Evolutionary conservation across 2,329 filamentous ascomycete genomes (phyloP).

Genomic region (Botrytis byssoidea): DNA sequence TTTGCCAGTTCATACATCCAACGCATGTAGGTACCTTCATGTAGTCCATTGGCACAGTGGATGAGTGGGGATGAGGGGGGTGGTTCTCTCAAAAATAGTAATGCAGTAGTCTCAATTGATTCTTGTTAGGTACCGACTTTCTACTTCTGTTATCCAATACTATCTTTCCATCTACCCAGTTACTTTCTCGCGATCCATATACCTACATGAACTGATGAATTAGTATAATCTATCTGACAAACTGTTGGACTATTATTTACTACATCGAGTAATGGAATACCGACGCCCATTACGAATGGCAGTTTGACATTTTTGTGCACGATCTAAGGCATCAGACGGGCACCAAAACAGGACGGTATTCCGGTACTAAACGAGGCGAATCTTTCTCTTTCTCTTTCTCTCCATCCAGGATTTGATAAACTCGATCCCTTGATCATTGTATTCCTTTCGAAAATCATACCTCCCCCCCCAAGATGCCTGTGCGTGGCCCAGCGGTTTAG

Average conservation of each 20-base stretch:
- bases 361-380: background rate
- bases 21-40: background rate
- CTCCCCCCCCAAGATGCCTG: background rate
- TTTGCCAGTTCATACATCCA: background rate
- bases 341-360: background rate
- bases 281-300: background rate
- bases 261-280: background rate
- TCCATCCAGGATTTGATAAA: background rate
- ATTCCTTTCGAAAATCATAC: slow-evolving; percentile 4
- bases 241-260: background rate
- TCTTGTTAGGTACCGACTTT: background rate
- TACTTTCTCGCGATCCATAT: background rate
- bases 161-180: background rate
- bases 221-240: background rate
- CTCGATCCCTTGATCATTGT: slow-evolving; percentile 15
- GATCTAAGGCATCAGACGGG: background rate
- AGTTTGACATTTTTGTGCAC: background rate
- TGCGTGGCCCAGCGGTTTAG: slow-evolving; percentile 16
- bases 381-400: background rate
- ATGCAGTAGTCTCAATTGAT: background rate
- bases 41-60: slow-evolving; percentile 3
- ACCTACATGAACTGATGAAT: background rate
- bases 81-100: slow-evolving; percentile 1
- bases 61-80: background rate
- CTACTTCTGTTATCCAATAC: background rate